phyloP scores from a whole-genome alignment of 352 stramenopile genomes.

The Pythium aquatile region DNA sequence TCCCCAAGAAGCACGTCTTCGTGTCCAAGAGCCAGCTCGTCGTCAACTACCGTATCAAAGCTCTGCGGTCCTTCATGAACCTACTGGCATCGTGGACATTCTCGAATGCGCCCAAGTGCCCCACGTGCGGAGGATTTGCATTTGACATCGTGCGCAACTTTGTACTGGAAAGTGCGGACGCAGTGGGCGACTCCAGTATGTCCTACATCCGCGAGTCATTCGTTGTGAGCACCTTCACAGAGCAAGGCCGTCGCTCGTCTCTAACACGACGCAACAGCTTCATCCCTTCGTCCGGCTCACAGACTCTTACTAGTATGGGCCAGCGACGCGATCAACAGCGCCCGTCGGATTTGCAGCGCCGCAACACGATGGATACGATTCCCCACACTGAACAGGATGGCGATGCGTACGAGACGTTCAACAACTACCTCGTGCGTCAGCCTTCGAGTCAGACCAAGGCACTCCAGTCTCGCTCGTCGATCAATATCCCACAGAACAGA shows the following conservation, averaged over 20 bases:
- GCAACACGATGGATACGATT: background rate
- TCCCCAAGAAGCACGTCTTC: constrained; percentile 87
- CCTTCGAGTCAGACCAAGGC: constrained; percentile 47
- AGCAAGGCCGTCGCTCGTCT: constrained; percentile 28
- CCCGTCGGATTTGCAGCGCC: constrained; percentile 1
- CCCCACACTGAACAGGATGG: constrained; percentile 15
- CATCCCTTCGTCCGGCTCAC: constrained; percentile 43
- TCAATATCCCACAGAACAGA: constrained; percentile 22
- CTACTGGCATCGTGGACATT: constrained; percentile 80
- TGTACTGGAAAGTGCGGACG: constrained; percentile 56
- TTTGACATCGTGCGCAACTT: constrained; percentile 84
- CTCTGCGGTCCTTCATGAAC: constrained; percentile 82
- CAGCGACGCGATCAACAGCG: constrained; percentile 17
- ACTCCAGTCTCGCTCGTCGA: constrained; percentile 15
- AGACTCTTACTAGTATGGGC: constrained; percentile 26
- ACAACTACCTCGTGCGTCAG: constrained; percentile 62
- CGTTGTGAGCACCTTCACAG: constrained; percentile 53
- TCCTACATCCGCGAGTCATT: constrained; percentile 68
- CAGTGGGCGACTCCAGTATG: constrained; percentile 58
- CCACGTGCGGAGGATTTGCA: constrained; percentile 75
- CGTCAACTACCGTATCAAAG: constrained; percentile 84
- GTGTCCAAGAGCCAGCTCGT: constrained; percentile 70
- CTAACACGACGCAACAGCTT: constrained; percentile 45
- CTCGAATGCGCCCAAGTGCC: constrained; percentile 80
- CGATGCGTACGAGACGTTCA: constrained; percentile 69